Evolutionary conservation across 2,329 filamentous ascomycete genomes (phyloP).

Genomic region (Trichophyton schoenleinii): DNA sequence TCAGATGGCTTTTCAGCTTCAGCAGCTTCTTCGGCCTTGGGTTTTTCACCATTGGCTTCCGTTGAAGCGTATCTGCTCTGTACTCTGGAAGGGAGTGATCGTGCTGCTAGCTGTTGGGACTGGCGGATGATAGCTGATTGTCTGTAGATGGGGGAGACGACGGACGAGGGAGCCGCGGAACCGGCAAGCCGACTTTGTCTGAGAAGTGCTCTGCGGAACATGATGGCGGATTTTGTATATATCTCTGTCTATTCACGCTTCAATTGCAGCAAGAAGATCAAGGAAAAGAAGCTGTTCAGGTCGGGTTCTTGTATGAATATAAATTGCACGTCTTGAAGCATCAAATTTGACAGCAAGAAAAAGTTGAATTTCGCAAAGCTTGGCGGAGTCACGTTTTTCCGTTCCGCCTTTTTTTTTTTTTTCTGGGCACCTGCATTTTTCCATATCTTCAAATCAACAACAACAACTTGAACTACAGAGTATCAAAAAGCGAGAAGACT

Average conservation of each 20-base stretch:
- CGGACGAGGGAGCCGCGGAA: conserved; percentile 23
- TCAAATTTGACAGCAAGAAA: conserved; percentile 12
- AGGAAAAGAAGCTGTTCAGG: not conserved
- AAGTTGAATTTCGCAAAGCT: not conserved
- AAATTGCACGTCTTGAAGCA: not conserved
- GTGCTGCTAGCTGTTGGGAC: conserved; percentile 18
- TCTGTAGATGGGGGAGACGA: conserved; percentile 22
- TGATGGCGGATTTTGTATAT: conserved; percentile 12
- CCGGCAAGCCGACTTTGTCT: conserved; percentile 30
- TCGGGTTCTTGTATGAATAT: not conserved
- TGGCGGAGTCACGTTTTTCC: not conserved
- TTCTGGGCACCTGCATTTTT: too few species aligned
- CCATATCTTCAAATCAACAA: too few species aligned
- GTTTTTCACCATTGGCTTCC: conserved; percentile 23
- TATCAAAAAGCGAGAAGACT: too few species aligned
- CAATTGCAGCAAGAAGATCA: not conserved
- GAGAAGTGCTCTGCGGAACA: conserved; percentile 33
- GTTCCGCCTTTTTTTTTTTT: not conserved
- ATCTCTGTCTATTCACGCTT: not conserved
- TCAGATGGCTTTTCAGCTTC: conserved; percentile 31
- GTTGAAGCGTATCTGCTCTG: conserved; percentile 33
- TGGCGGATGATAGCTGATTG: conserved; percentile 25
- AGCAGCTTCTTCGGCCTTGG: conserved; percentile 26
- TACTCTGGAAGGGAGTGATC: conserved; percentile 24
- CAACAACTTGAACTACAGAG: too few species aligned